Base-by-base conservation (phyloP, 805 yeast species). In the Candida lessepsii region DNA sequence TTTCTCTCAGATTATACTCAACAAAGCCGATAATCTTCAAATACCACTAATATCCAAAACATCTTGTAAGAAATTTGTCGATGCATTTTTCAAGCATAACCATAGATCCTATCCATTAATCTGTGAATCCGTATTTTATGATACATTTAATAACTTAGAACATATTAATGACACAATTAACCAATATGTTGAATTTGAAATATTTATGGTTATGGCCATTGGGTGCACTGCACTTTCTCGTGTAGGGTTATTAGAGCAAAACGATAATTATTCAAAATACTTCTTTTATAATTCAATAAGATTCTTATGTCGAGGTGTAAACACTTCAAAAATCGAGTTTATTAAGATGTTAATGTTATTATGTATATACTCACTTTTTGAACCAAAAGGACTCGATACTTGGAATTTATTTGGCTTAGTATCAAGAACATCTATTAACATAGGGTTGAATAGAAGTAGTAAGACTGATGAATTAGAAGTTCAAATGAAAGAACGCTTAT, bases 331-430 rank as follows among this genome's bases (percentile, higher is more conserved):
- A 45, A 41, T 63, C 5, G 67, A 63, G 15, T 66, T 75, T 1
- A 37, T 75, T 2, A 63, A 61, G 42, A 61, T 72, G 37, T 47
- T 75, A 29, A 38, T 75, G 19, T 51, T 76, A 4, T 53, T 76
- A 13, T 77, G 76, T 9, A 61, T 76, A 19, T 74, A 73, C 48
- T 71, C 80, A 0, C 71, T 72, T 37, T 75, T 73, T 49, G 78
- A 75, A 45, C 71, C 73, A 9, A 54, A 66, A 28, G 78, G 78
- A 3, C 61, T 70, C 9, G 65, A 73, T 17, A 65, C 80, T 1
- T 76, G 81, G 82, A 71, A 74, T 27, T 61, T 76, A 16, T 69
- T 71, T 39, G 79, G 81, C 1, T 51, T 73, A 16, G 57, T 74
- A 21, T 60, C 71, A 46, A 54, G 81, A 47, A 44, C 73, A 35